Percentiles rank a stretch among this genome's conserved stretches.
Evolutionary conservation across 306 rosid genomes (phyloP).

Genomic region (Herpetospermum pedunculosum): DNA sequence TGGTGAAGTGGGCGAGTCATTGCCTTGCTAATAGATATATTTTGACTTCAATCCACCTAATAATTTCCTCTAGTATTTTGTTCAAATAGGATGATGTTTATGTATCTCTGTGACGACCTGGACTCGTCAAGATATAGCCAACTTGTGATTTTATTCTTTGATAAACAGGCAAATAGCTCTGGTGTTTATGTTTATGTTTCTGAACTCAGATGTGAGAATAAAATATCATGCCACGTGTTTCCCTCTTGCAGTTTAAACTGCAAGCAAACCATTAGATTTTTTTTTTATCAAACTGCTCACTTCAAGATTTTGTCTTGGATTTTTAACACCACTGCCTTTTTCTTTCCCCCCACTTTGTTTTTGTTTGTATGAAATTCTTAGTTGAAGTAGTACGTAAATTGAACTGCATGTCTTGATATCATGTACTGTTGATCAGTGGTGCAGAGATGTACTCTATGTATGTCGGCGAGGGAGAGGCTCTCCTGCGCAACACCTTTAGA

Average conservation of each 20-base stretch:
- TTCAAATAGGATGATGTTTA: background rate
- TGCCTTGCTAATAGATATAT: background rate
- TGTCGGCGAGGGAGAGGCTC: conserved; percentile 91
- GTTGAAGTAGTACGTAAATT: background rate
- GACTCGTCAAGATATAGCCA: background rate
- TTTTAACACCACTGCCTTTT: background rate
- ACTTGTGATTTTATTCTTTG: background rate
- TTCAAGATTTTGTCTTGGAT: background rate
- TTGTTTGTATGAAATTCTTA: background rate
- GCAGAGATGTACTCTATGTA: conserved; percentile 92
- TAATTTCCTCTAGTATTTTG: background rate
- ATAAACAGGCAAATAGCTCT: background rate
- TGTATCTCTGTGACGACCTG: background rate
- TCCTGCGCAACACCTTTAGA: conserved; percentile 68
- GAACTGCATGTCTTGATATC: conserved; percentile 7
- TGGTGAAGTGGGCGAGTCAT: background rate
- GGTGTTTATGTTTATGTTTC: background rate
- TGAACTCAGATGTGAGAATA: background rate
- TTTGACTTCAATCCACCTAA: background rate
- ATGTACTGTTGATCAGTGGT: conserved; percentile 49
- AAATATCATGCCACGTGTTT: background rate
- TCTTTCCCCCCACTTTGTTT: background rate
- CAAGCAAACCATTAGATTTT: background rate
- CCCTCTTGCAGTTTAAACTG: background rate
- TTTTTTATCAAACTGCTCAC: background rate